Base-by-base conservation (phyloP, 176 grass and related monocot species). In the Oryza rufipogon region DNA sequence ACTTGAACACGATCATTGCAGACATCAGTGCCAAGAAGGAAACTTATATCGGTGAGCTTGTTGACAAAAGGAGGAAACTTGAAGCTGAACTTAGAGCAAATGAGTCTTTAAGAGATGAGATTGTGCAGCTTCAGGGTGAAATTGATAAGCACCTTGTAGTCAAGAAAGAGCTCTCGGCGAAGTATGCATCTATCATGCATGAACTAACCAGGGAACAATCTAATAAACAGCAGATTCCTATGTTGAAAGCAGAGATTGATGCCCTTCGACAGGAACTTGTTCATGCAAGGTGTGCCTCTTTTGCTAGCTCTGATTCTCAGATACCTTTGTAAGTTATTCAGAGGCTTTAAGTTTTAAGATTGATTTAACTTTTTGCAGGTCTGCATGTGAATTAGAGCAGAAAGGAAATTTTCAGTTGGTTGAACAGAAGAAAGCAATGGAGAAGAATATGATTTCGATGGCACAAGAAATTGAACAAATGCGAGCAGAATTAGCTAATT, bases 361-460 rank as follows among this genome's bases (percentile, higher is more conserved):
- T 61, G 77, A 42, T 23, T 87, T 83, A 32, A 69, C 54, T 88
- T 64, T 23, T 81, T 32, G 32, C 61, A 94, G 92, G 48, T 86
- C 20, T 85, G 48, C 90, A 83, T 85, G 80, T 25, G 90, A 80
- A 48, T 69, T 89, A 28, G 90, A 94, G 71, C 80, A 77, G 79
- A 92, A 94, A 61, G 87, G 71, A 65, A 94, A 94, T 52, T 69
- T 92, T 65, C 87, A 92, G 74, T 64, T 94, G 85, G 83, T 94
- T 79, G 92, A 92, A 83, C 92, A 94, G 86, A 90, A 82, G 85
- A 89, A 92, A 85, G 72, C 82, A 83, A 92, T 94, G 90, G 92
- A 92, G 34, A 94, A 92, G 80, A 92, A 75, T 75, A 90, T 94
- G 87, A 25, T 86, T 77, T 90, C 92, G 8, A 92, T 94, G 82